Evolutionary conservation across 345 rosid species (phyloP).

Genomic region (Brassica cretica): DNA sequence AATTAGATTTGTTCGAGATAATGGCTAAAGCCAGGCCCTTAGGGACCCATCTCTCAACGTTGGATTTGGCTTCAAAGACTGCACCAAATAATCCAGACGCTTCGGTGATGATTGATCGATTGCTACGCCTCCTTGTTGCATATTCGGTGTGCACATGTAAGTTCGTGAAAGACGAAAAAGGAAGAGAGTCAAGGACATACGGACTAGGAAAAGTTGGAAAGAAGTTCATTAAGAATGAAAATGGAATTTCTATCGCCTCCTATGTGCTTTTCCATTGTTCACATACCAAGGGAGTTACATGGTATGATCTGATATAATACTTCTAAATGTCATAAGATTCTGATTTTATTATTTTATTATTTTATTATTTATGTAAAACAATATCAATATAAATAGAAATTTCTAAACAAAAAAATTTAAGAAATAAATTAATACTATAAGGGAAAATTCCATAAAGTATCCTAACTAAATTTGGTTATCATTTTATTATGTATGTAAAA

Average conservation of each 20-base stretch:
- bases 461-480: too few relatives aligned
- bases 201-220: conserved; percentile 25
- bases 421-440: too few relatives aligned
- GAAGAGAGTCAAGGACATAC: conserved; percentile 1
- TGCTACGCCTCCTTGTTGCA: conserved; percentile 24
- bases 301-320: conserved; percentile 11
- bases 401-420: neutral
- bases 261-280: neutral
- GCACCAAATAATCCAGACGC: conserved; percentile 18
- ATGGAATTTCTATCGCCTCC: neutral
- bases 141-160: conserved; percentile 26
- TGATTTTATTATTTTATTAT: neutral
- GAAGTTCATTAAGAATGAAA: conserved; percentile 15
- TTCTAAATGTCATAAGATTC: neutral
- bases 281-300: neutral
- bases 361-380: neutral
- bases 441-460: too few relatives aligned
- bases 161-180: conserved; percentile 20
- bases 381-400: neutral
- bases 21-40: conserved; percentile 8
- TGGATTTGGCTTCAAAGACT: conserved; percentile 20
- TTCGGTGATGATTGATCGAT: conserved; percentile 27
- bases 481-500: neutral
- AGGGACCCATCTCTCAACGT: conserved; percentile 15
- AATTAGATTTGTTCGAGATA: conserved; percentile 16